Evolutionary conservation across 768 basidiomycete species (phyloP).

Genomic region (Boletus fagicola): DNA sequence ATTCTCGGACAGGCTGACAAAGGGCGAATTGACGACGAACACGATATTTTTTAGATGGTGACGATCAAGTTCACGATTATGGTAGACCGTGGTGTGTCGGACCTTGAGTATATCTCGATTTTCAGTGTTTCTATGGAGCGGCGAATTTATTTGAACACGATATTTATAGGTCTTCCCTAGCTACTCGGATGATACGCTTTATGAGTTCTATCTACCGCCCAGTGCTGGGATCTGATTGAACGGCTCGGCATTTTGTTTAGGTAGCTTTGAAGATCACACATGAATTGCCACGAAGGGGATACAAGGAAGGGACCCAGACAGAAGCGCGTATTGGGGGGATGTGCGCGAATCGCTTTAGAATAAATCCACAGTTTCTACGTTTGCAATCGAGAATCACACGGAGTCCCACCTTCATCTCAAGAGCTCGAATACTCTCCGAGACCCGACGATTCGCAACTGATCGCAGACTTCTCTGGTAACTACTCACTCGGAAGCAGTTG

Average conservation of each 20-base stretch:
- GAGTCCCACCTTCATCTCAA: background rate
- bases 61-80: background rate
- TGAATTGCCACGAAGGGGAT: background rate
- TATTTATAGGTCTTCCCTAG: constrained; percentile 3
- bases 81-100: background rate
- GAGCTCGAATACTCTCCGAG: background rate
- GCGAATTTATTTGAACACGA: background rate
- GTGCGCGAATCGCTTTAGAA: constrained; percentile 3
- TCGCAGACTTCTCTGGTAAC: background rate
- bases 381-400: constrained; percentile 2
- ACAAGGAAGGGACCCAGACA: background rate
- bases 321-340: constrained; percentile 7
- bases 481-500: background rate
- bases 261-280: background rate
- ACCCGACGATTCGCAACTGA: constrained; percentile 6
- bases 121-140: background rate
- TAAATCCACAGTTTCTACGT: background rate
- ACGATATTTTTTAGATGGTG: background rate
- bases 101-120: background rate
- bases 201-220: background rate
- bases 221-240: background rate
- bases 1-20: background rate
- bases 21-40: background rate
- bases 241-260: background rate
- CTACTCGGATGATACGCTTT: constrained; percentile 1